Conservation (phyloP, 345 rosid species). For the Linum tenue region DNA sequence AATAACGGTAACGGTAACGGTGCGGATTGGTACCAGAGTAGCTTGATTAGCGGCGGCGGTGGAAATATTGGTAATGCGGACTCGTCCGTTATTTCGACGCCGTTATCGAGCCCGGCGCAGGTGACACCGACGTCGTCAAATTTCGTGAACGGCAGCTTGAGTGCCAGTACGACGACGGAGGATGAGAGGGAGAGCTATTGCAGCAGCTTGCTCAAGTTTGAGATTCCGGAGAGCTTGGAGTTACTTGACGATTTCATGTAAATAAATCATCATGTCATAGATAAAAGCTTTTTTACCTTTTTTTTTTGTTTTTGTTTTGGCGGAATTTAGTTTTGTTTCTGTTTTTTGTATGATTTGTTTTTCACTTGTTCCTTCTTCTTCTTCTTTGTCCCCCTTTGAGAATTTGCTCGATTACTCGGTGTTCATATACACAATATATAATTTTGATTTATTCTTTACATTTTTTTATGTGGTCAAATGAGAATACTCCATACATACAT, state of each 20-base stretch:
- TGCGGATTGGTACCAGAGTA: not conserved
- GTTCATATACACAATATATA: not conserved
- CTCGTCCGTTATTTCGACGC: constrained; percentile 43
- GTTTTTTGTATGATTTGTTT: not conserved
- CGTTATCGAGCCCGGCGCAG: constrained; percentile 40
- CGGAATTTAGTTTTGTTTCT: not conserved
- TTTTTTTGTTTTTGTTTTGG: not conserved
- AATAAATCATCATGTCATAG: not conserved
- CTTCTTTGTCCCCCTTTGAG: not conserved
- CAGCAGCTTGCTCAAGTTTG: constrained; percentile 66
- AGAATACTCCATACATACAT: no score
- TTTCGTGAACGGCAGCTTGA: constrained; percentile 34
- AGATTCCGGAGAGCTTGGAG: constrained; percentile 57
- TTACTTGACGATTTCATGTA: constrained; percentile 54
- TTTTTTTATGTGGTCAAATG: no score
- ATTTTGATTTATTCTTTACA: not conserved
- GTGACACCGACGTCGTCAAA: constrained; percentile 50
- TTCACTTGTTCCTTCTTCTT: no score
- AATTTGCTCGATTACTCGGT: not conserved
- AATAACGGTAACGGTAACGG: constrained; percentile 8
- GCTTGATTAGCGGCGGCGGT: no score
- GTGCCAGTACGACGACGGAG: constrained; percentile 16
- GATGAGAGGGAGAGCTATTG: constrained; percentile 64
- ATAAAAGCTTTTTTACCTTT: no score
- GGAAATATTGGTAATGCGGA: constrained; percentile 38